Conservation (phyloP, 768 basidiomycete genomes). For the Dentipellis fragilis region DNA sequence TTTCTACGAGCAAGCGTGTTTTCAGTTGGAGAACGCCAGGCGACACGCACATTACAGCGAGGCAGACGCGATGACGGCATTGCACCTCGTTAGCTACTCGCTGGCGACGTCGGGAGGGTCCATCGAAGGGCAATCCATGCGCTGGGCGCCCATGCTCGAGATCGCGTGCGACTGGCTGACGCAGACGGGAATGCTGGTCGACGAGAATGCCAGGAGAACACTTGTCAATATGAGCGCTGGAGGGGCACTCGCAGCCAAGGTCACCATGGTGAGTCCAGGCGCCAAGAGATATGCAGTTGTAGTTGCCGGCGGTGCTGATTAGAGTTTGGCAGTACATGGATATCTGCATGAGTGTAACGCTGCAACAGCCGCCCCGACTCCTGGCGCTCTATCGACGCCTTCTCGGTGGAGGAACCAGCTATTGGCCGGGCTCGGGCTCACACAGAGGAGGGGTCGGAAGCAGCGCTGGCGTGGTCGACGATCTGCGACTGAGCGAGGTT, state of each 20-base stretch:
- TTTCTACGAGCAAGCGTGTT: conserved; percentile 12
- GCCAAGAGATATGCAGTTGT: background rate
- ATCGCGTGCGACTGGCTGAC: conserved; percentile 71
- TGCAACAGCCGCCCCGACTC: conserved; percentile 54
- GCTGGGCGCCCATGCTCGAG: conserved; percentile 63
- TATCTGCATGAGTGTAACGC: conserved; percentile 57
- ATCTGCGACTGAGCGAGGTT: conserved; percentile 54
- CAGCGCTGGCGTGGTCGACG: conserved; percentile 14
- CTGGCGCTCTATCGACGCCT: conserved; percentile 56
- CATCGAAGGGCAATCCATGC: conserved; percentile 53
- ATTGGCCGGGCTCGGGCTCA: conserved; percentile 25
- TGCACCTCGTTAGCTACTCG: conserved; percentile 69
- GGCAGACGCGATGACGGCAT: conserved; percentile 65
- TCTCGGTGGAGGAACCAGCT: conserved; percentile 39
- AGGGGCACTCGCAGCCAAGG: conserved; percentile 55
- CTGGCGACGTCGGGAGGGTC: conserved; percentile 21
- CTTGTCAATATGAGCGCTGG: conserved; percentile 44
- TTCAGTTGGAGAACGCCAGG: conserved; percentile 11
- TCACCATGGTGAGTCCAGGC: conserved; percentile 51
- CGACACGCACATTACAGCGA: conserved; percentile 27
- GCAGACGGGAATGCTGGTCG: conserved; percentile 50
- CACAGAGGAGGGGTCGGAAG: background rate
- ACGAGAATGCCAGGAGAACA: conserved; percentile 54
- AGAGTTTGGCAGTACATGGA: conserved; percentile 59
- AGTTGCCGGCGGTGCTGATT: background rate